Percentiles rank a stretch among this genome's conserved stretches.
Conservation (phyloP, 169 alveolate species). For the Eimeria sp. region DNA sequence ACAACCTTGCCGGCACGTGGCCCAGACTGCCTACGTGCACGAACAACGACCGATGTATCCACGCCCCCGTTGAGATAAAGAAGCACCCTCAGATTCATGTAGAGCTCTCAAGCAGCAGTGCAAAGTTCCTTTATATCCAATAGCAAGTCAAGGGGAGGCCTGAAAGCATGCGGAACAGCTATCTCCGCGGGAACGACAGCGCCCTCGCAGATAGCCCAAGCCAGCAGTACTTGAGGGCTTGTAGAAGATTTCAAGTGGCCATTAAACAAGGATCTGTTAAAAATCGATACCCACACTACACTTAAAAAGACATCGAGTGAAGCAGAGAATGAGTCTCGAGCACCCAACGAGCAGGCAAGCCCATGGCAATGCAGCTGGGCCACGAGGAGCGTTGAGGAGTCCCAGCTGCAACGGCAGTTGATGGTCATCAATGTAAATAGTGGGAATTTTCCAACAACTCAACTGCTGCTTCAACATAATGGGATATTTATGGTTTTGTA, state of each 20-base stretch:
- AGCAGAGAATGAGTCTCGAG: not conserved
- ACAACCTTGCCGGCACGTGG: not conserved
- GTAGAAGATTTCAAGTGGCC: not conserved
- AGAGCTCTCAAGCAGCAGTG: not conserved
- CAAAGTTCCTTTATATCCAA: not conserved
- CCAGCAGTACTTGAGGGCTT: not conserved
- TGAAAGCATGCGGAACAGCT: constrained; percentile 20
- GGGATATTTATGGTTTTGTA: not conserved
- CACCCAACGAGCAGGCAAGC: not conserved
- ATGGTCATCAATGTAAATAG: not conserved
- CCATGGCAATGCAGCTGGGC: constrained; percentile 21
- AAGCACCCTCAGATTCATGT: not conserved
- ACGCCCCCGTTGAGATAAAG: not conserved
- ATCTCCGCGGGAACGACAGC: not conserved
- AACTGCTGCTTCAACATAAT: not conserved
- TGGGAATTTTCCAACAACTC: not conserved
- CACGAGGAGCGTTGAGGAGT: not conserved
- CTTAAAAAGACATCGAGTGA: constrained; percentile 1
- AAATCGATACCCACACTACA: not conserved
- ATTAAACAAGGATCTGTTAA: not conserved
- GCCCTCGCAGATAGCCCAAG: constrained; percentile 4
- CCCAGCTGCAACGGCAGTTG: not conserved
- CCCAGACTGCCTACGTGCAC: not conserved
- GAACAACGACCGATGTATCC: not conserved
- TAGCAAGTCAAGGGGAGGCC: not conserved